Conservation (phyloP, 106 monocot species). For the Alisma plantagoaquatica region DNA sequence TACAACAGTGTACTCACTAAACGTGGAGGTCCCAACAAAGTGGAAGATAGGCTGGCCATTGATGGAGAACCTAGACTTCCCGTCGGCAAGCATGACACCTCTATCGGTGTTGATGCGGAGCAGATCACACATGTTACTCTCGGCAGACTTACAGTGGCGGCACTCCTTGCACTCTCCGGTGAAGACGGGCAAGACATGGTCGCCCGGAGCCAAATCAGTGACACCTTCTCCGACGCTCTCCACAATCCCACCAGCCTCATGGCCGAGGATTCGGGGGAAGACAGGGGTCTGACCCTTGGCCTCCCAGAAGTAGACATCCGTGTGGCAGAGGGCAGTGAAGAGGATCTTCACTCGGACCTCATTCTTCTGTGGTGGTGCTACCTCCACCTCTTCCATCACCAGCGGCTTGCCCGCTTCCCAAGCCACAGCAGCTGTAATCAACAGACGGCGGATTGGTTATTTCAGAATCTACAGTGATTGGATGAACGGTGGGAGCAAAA, state of each 20-base stretch:
- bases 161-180: constrained; percentile 22
- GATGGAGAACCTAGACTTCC: constrained; percentile 20
- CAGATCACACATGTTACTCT: constrained; percentile 30
- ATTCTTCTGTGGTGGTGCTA: constrained; percentile 59
- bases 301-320: constrained; percentile 84
- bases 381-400: constrained; percentile 72
- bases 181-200: constrained; percentile 27
- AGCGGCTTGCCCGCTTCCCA: constrained; percentile 83
- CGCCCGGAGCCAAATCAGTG: constrained; percentile 17
- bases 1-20: constrained; percentile 28
- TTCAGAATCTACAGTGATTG: no score
- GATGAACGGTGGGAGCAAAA: no score
- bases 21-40: constrained; percentile 26
- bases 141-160: constrained; percentile 23
- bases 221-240: constrained; percentile 31
- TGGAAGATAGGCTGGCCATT: constrained; percentile 26
- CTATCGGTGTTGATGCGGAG: constrained; percentile 24
- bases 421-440: constrained; percentile 65
- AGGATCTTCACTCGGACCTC: constrained; percentile 71
- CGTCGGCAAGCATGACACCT: constrained; percentile 18
- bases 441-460: no score
- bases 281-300: constrained; percentile 42
- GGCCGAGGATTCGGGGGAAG: constrained; percentile 22
- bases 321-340: constrained; percentile 66
- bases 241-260: constrained; percentile 27